Evolutionary conservation across 345 rosid species (phyloP), one percentile per base, ranked within the genome.

Genomic region (Camelina hispida): DNA sequence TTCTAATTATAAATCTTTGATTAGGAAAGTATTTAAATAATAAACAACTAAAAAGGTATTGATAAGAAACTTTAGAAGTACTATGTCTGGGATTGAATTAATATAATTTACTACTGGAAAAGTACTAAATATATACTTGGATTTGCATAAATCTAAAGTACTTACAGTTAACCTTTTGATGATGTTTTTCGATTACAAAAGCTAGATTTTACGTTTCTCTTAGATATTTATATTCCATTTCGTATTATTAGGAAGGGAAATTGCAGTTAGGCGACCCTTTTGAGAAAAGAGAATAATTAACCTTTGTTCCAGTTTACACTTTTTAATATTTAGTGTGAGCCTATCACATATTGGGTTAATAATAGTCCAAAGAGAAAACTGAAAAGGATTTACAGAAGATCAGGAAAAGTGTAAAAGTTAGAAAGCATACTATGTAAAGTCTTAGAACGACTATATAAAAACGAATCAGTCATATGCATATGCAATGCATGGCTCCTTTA

Each of bases 391-490:
- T 47, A 28, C n/a, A 65, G 43, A 71, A 65, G 50, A 65, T 35
- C 60, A 56, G 42, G 42, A 28, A 78, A 71, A 48, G 62, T 77
- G 53, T 38, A 77, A 70, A 70, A 77, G 81, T 57, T 57, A 34
- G 56, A 59, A 78, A 77, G 68, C 54, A 64, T 9, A 77, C 25
- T 47, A 18, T 67, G 59, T 66, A 66, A 61, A 59, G 73, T 68
- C 68, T 2, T 68, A 32, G 43, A 71, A 66, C 71, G 60, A 77
- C 43, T 38, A 25, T 46, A 47, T 53, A 34, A 62, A 62, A 63
- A 52, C 40, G 62, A 51, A 15, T 48, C 48, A 20, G 22, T 20
- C 22, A 20, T 20, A 20, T 20, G 22, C 22, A 42, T 53, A 34
- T 34, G 30, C 30, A 28, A 40, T 68, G 64, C 79, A 75, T 68